Evolutionary conservation across 1,284 basidiomycete species (phyloP), one percentile per base, ranked within the genome.

Genomic region (Tilletiaria anomala): DNA sequence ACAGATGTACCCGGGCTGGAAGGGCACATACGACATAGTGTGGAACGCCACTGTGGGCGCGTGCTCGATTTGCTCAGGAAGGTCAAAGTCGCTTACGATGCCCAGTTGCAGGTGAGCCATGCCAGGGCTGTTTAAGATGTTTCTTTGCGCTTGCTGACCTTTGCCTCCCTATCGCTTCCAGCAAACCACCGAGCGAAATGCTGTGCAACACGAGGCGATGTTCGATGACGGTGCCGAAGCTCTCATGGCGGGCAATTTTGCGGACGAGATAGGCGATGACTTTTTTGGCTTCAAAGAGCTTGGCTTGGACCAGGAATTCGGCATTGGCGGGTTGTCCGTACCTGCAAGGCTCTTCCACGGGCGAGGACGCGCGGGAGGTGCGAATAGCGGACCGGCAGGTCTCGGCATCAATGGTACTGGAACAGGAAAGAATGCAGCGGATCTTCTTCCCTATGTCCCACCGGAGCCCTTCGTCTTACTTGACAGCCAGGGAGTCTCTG

Each of bases 251-350:
- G 88, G 41, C 80, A 82, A 51, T 5, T 89, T 89, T 66, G 81
- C 85, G 0, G 83, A 85, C 41, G 75, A 79, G 17, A 74, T 91
- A 14, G 88, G 87, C 26, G 88, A 93, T 56, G 89, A 96, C 68
- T 93, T 88, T 69, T 77, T 96, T 23, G 89, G 88, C 15, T 73
- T 94, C 21, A 76, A 78, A 41, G 86, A 84, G 61, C 70, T 89
- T 32, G 89, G 89, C 16, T 83, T 96, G 43, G 86, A 87, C 38
- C 74, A 76, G 34, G 89, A 94, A 64, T 73, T 84, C 42, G 84
- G 85, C n/a, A 69, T 89, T 49, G 74, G 78, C 1, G 80, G 75
- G 47, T 73, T 93, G 38, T 76, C 74, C 10, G 76, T 93, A 15
- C 89, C 89, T 5, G 79, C 79, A 60, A 76, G 75, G 43, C 67